These are phyloP conservation scores for Aurantiochytrium sp. DNA, from an alignment of 108 stramenopile species.

Conservation along the genomic window DNA sequence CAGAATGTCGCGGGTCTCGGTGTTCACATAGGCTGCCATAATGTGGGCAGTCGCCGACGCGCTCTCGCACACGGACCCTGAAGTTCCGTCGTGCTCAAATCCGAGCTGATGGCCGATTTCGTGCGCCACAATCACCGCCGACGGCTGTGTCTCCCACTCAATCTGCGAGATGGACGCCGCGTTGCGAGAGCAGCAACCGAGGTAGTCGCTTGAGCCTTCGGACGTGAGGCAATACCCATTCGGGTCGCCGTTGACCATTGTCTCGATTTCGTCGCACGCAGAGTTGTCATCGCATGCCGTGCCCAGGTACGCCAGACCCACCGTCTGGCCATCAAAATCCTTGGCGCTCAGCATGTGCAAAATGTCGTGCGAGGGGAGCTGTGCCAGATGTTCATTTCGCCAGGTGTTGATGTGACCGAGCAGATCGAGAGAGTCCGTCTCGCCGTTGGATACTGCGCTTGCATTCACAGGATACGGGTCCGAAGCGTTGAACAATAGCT, in stretches of 20 bases:
- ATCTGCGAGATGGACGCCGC: slow-evolving; percentile 15
- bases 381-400: background rate
- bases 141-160: background rate
- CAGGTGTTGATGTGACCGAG: background rate
- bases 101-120: slow-evolving; percentile 19
- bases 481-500: no score
- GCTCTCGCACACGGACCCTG: background rate
- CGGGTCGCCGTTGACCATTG: background rate
- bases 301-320: background rate
- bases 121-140: background rate
- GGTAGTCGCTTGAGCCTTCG: no score
- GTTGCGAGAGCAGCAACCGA: background rate
- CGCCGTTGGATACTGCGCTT: background rate
- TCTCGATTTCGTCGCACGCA: background rate
- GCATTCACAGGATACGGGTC: background rate
- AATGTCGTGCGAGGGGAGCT: background rate
- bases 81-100: background rate
- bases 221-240: background rate
- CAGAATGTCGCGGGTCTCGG: background rate
- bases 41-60: background rate
- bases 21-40: background rate
- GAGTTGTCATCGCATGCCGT: background rate
- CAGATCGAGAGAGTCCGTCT: background rate
- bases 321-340: background rate
- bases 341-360: background rate